Conservation (phyloP, 768 basidiomycete genomes). For the Serendipita sp. region DNA sequence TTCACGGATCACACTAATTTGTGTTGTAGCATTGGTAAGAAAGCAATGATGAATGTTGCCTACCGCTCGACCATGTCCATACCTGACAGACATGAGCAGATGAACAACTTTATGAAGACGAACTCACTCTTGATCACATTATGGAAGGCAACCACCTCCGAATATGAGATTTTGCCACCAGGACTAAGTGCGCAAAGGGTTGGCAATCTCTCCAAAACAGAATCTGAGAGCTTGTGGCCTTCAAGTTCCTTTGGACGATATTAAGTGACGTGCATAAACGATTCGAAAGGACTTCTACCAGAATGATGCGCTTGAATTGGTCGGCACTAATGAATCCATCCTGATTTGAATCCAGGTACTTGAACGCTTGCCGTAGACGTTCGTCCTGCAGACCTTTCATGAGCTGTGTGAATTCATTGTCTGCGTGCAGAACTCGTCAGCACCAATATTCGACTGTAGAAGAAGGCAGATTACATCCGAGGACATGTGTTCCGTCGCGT, state of each 20-base stretch:
- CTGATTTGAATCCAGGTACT: constrained; percentile 72
- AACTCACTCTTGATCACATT: constrained; percentile 78
- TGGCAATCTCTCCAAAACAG: constrained; percentile 81
- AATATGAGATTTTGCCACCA: constrained; percentile 84
- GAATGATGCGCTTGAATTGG: constrained; percentile 88
- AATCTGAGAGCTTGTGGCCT: constrained; percentile 92
- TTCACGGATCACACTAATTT: constrained; percentile 64
- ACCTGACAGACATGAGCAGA: constrained; percentile 29
- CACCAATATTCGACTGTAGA: neutral
- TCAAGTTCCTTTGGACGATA: constrained; percentile 59
- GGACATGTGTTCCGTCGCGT: constrained; percentile 76
- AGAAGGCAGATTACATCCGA: constrained; percentile 54
- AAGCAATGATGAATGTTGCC: constrained; percentile 13
- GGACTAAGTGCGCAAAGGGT: constrained; percentile 82
- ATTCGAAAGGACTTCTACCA: constrained; percentile 25
- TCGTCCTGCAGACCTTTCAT: constrained; percentile 99
- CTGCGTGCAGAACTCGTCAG: constrained; percentile 24
- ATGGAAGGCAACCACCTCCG: constrained; percentile 93
- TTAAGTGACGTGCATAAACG: neutral
- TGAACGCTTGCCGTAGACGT: constrained; percentile 90
- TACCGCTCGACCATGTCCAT: constrained; percentile 95
- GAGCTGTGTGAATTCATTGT: constrained; percentile 93
- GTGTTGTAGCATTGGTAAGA: constrained; percentile 5
- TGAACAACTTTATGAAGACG: neutral
- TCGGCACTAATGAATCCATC: constrained; percentile 90